A percentile compares a stretch with the other conserved stretches of the same genome.
These are phyloP conservation scores for Phytophthora vignae DNA, from an alignment of 352 stramenopile genomes.

Conservation along the genomic window DNA sequence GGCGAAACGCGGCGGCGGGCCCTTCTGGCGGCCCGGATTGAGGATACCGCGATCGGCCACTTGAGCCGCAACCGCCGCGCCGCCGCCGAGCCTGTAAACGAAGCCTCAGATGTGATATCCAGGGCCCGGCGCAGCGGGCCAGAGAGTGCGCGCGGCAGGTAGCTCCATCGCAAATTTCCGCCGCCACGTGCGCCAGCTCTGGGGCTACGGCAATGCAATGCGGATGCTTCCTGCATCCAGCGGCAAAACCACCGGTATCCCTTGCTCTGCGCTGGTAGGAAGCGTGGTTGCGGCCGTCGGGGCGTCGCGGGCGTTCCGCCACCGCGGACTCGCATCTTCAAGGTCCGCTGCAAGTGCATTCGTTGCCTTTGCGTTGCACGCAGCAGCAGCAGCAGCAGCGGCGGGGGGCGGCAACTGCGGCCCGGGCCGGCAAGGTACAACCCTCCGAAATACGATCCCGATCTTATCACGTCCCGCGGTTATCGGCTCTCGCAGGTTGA, in stretches of 20 bases:
- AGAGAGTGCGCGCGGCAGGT: slow-evolving; percentile 7
- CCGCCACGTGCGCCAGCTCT: slow-evolving; percentile 1
- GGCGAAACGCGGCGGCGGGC: slow-evolving; percentile 32
- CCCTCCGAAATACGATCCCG: not conserved
- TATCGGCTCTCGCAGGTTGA: slow-evolving; percentile 26
- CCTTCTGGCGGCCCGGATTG: slow-evolving; percentile 24
- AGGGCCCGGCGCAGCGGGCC: slow-evolving; percentile 13
- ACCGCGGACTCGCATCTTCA: not conserved
- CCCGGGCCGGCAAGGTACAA: not conserved
- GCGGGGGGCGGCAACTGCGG: not conserved
- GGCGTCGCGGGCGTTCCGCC: not conserved
- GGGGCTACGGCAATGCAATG: not conserved
- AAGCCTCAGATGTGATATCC: slow-evolving; percentile 18
- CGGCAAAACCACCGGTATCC: slow-evolving; percentile 13
- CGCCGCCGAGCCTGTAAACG: slow-evolving; percentile 23
- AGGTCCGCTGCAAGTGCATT: not conserved
- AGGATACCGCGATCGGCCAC: slow-evolving; percentile 16
- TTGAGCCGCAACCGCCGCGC: slow-evolving; percentile 17
- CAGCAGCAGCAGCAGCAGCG: too few species aligned
- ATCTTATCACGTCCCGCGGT: not conserved
- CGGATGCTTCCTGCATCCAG: not conserved
- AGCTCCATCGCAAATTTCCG: slow-evolving; percentile 9
- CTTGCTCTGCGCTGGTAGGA: too few species aligned
- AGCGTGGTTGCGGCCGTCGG: not conserved
- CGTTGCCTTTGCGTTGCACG: too few species aligned